Percentiles rank a stretch among this genome's conserved stretches.
Evolutionary conservation across 352 stramenopile species (phyloP).

Genomic region (Thalassiosira ordinaria): DNA sequence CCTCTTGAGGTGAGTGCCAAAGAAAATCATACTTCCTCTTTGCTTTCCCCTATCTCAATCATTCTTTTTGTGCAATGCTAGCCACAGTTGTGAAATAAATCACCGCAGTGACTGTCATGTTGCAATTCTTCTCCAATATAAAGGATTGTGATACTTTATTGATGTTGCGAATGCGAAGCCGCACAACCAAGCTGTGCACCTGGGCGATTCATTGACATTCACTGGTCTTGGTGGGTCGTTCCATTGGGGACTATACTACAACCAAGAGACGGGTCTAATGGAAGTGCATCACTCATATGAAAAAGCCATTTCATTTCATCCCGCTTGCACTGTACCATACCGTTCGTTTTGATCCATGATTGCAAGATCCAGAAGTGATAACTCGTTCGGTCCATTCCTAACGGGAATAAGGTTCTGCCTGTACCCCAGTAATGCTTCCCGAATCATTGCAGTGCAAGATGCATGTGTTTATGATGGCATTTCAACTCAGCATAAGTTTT

Average conservation of each 20-base stretch:
- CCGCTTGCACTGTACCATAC: slow-evolving; percentile 14
- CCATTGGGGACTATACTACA: slow-evolving; percentile 9
- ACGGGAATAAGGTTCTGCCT: slow-evolving; percentile 18
- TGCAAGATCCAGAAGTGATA: slow-evolving; percentile 24
- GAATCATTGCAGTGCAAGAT: slow-evolving; percentile 23
- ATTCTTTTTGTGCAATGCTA: too few relatives aligned
- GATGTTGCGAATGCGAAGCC: slow-evolving; percentile 32
- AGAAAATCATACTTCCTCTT: not conserved
- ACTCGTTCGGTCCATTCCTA: slow-evolving; percentile 17
- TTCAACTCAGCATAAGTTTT: slow-evolving; percentile 8
- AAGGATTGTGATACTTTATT: slow-evolving; percentile 23
- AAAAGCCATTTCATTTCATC: slow-evolving; percentile 19
- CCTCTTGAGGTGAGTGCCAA: slow-evolving; percentile 9
- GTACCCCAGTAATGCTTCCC: slow-evolving; percentile 3
- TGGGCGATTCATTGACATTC: slow-evolving; percentile 3
- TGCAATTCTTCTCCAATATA: slow-evolving; percentile 31
- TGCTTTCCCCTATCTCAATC: too few relatives aligned
- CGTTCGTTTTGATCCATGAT: slow-evolving; percentile 21
- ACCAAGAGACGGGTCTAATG: slow-evolving; percentile 9
- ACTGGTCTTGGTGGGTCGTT: slow-evolving; percentile 17
- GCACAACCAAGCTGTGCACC: slow-evolving; percentile 10
- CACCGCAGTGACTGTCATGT: slow-evolving; percentile 16
- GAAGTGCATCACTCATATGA: slow-evolving; percentile 6
- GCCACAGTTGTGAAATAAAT: slow-evolving; percentile 31
- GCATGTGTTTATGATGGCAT: slow-evolving; percentile 17